Conservation (phyloP, 2,329 filamentous ascomycete species). For the Lojkania enalia region DNA sequence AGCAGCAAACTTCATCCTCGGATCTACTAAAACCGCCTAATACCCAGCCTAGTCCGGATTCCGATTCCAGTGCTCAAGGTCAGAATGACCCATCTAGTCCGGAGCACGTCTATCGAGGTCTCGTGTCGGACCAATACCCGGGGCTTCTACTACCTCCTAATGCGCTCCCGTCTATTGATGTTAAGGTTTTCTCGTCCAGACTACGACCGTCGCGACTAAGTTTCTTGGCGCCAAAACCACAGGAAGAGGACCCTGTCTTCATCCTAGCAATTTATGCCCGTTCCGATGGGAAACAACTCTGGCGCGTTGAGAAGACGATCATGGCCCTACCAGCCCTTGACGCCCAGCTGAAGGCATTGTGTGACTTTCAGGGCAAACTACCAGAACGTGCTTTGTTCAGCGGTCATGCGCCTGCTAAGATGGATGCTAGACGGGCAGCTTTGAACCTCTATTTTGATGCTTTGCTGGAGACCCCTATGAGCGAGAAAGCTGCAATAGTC, state of each 20-base stretch:
- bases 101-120: constrained; percentile 69
- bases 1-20: constrained; percentile 24
- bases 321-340: constrained; percentile 80
- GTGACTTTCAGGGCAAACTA: constrained; percentile 72
- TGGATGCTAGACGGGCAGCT: constrained; percentile 81
- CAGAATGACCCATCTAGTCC: constrained; percentile 38
- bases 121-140: constrained; percentile 84
- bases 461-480: constrained; percentile 79
- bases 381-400: constrained; percentile 87
- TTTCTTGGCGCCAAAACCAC: constrained; percentile 74
- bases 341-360: constrained; percentile 73
- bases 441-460: constrained; percentile 85
- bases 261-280: constrained; percentile 84
- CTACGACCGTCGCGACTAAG: constrained; percentile 89
- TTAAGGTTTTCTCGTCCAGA: constrained; percentile 90
- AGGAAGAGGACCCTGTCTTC: constrained; percentile 92
- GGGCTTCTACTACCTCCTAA: constrained; percentile 85
- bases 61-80: constrained; percentile 31
- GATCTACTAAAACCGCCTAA: constrained; percentile 36
- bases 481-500: constrained; percentile 73
- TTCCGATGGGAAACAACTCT: constrained; percentile 76
- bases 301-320: constrained; percentile 93
- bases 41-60: constrained; percentile 38
- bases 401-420: constrained; percentile 89
- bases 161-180: constrained; percentile 80